These are phyloP conservation scores for Penicillium sp. DNA, from an alignment of 2,329 filamentous ascomycete genomes.

Conservation along the genomic window DNA sequence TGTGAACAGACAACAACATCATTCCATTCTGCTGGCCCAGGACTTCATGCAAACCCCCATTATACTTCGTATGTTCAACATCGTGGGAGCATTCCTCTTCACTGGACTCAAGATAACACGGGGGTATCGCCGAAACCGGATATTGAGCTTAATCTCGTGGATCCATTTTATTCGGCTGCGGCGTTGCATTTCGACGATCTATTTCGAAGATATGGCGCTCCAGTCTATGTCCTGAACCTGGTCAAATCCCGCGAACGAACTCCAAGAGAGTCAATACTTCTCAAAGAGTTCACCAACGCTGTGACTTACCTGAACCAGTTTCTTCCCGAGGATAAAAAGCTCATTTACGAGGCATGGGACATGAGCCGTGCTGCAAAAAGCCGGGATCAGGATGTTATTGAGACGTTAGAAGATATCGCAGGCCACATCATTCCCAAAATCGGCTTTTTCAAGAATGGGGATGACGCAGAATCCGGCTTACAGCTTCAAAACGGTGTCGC, in stretches of 20 bases:
- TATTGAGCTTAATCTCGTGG: slow-evolving; percentile 88
- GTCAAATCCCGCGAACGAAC: slow-evolving; percentile 82
- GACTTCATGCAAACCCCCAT: slow-evolving; percentile 75
- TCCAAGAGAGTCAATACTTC: slow-evolving; percentile 80
- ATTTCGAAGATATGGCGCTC: slow-evolving; percentile 84
- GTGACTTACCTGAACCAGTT: slow-evolving; percentile 93
- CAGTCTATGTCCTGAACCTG: slow-evolving; percentile 82
- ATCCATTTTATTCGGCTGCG: slow-evolving; percentile 89
- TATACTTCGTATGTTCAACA: slow-evolving; percentile 97
- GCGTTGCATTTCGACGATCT: slow-evolving; percentile 91
- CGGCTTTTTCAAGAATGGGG: slow-evolving; percentile 90
- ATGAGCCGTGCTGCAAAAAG: slow-evolving; percentile 94
- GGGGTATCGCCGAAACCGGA: slow-evolving; percentile 93
- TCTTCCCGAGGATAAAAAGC: slow-evolving; percentile 70
- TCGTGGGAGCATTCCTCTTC: slow-evolving; percentile 86
- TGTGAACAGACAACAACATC: slow-evolving; percentile 90
- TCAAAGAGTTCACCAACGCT: slow-evolving; percentile 77
- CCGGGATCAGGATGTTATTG: slow-evolving; percentile 87
- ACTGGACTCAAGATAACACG: slow-evolving; percentile 94
- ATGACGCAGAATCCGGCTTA: slow-evolving; percentile 55
- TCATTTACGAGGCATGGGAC: slow-evolving; percentile 91
- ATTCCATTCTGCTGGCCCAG: slow-evolving; percentile 81
- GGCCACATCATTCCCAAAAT: slow-evolving; percentile 77
- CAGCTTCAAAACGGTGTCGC: slow-evolving; percentile 83
- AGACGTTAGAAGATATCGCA: slow-evolving; percentile 78